phyloP scores from a whole-genome alignment of 768 basidiomycete genomes.

The Leccinum aurantiacum region DNA sequence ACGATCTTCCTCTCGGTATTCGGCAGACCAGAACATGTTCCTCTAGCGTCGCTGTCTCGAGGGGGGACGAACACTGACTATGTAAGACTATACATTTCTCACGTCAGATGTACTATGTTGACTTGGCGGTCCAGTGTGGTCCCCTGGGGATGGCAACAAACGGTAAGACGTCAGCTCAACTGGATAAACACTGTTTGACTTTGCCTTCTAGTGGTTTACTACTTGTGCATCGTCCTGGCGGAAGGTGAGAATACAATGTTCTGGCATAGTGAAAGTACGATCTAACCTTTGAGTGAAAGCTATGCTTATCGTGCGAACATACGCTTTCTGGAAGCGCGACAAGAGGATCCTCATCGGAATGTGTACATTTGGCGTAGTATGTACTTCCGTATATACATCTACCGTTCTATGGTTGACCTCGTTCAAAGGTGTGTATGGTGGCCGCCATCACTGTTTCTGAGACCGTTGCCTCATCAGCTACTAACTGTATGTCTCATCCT shows the following conservation, averaged over 20 bases:
- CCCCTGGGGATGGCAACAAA: constrained; percentile 10
- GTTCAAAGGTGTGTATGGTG: constrained; percentile 7
- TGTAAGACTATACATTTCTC: constrained; percentile 2
- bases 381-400: not conserved
- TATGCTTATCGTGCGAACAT: constrained; percentile 23
- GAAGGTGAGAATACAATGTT: constrained; percentile 14
- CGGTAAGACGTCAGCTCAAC: not conserved
- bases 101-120: not conserved
- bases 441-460: constrained; percentile 8
- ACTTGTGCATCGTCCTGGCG: constrained; percentile 14
- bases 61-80: constrained; percentile 3
- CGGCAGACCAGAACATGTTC: not conserved
- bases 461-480: constrained; percentile 4
- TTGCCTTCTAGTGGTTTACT: constrained; percentile 12
- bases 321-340: constrained; percentile 16
- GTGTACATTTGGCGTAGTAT: constrained; percentile 10
- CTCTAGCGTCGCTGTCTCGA: constrained; percentile 7
- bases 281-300: not conserved
- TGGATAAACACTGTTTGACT: not conserved
- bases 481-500: constrained; percentile 3
- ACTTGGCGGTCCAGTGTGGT: constrained; percentile 12
- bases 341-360: constrained; percentile 21
- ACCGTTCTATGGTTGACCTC: not conserved
- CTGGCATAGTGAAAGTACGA: not conserved
- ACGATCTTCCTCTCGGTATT: not conserved